A percentile compares a stretch with the other conserved stretches of the same genome.
Conservation (phyloP, 305 asterid genomes). For the Fraxinus dipetala region DNA sequence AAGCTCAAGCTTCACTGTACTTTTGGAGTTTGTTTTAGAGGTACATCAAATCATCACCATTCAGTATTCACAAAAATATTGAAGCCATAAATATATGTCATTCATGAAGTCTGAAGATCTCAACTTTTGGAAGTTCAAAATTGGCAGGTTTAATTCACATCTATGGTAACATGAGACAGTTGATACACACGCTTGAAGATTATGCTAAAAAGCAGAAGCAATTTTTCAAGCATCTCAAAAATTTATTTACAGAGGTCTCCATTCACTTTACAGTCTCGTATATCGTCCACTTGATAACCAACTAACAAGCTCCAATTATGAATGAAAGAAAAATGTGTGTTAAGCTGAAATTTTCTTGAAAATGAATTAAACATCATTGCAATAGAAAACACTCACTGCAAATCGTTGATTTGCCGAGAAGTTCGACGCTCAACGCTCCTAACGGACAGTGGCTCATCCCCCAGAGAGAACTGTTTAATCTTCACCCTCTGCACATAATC, state of each 20-base stretch:
- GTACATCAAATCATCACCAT: not conserved
- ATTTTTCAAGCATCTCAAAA: not conserved
- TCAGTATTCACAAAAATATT: not conserved
- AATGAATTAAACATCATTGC: not conserved
- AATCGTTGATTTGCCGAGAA: conserved; percentile 80
- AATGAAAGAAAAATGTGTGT: not conserved
- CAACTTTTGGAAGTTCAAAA: not conserved
- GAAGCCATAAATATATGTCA: not conserved
- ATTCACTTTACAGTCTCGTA: not conserved
- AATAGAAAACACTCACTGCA: conserved; percentile 65
- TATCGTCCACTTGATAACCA: not conserved
- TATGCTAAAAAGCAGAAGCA: not conserved
- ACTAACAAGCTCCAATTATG: not conserved
- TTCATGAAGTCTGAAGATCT: not conserved
- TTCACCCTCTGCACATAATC: conserved; percentile 91
- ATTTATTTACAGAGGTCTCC: not conserved
- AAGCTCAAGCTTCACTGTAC: not conserved
- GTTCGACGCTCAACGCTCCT: conserved; percentile 89
- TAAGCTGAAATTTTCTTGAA: not conserved
- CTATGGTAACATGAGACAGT: not conserved
- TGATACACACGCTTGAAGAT: not conserved
- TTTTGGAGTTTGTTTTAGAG: not conserved
- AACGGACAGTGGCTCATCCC: conserved; percentile 89
- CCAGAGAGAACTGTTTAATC: conserved; percentile 85
- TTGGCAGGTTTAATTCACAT: not conserved